Evolutionary conservation across 768 basidiomycete species (phyloP), one percentile per base, ranked within the genome.

Genomic region (Termitomyces sp.): DNA sequence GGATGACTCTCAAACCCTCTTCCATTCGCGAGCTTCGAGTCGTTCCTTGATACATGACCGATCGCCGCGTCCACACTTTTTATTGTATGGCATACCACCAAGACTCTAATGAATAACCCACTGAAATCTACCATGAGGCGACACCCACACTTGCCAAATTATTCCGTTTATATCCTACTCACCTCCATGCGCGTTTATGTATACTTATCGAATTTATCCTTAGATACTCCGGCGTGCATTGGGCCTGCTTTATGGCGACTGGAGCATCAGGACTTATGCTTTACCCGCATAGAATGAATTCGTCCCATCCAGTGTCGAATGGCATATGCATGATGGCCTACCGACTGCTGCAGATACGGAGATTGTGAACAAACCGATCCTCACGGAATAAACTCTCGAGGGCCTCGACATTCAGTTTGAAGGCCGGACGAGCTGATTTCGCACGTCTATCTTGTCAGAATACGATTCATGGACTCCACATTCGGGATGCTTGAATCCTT

Each of bases 361-460:
- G 3, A 27, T 60, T 7, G 16, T 25, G 11, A 62, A 58, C 55
- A 51, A 37, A 47, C 44, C 49, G 9, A 79, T 83, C 63, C 59
- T 66, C 34, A 5, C 14, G 30, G 30, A 10, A 32, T 10, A 32
- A 32, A 34, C 34, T n/a, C 11, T 14, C 5, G 34, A 12, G 34
- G 12, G 34, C 34, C 14, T 34, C 34, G 30, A 32, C 30, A 32
- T 2, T 28, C 8, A 28, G 8, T 28, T 28, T 28, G 28, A 32
- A 32, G 30, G 30, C 30, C 2, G 30, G 8, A 2, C 6, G 8
- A 32, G 2, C 6, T 10, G 30, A 32, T 32, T 32, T 32, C 9
- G 8, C 10, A 32, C 30, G 30, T 32, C 30, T 32, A 9, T n/a
- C 6, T 32, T 9, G 30, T 9, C 10, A 32, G 8, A 32, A 32